Percentiles rank a stretch among this genome's conserved stretches.
Conservation (phyloP, 805 yeast genomes). For the Hemisphaericaspora nanyangensis region DNA sequence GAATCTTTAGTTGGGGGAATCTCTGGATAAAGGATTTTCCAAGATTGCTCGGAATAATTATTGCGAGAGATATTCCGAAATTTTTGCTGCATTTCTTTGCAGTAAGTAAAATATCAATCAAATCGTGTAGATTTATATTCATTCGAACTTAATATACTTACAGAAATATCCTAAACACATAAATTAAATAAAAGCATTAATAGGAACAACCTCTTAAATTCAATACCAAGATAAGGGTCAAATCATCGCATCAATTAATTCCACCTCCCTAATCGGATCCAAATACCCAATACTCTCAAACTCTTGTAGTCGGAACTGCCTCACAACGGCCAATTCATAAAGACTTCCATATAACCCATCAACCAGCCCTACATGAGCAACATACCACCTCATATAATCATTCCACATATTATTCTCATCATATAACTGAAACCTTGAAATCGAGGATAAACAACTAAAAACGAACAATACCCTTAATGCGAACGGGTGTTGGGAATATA, state of each 20-base stretch:
- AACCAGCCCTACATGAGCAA: constrained; percentile 12
- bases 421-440: constrained; percentile 19
- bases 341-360: constrained; percentile 11
- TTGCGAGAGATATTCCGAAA: too few relatives aligned
- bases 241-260: constrained; percentile 1
- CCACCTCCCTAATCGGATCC: constrained; percentile 5
- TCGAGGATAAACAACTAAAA: constrained; percentile 16
- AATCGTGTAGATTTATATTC: too few relatives aligned
- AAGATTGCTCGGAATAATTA: too few relatives aligned
- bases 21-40: too few relatives aligned
- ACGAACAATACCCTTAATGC: constrained; percentile 24
- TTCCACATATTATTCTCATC: constrained; percentile 24
- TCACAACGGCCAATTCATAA: constrained; percentile 6
- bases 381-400: constrained; percentile 20
- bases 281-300: constrained; percentile 1
- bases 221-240: too few relatives aligned
- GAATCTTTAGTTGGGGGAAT: too few relatives aligned
- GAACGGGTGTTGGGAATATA: constrained; percentile 17
- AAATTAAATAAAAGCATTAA: too few relatives aligned
- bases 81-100: too few relatives aligned
- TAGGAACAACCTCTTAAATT: too few relatives aligned
- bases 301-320: constrained; percentile 1
- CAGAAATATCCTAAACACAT: too few relatives aligned
- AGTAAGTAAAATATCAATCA: too few relatives aligned
- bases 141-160: too few relatives aligned